phyloP scores from a whole-genome alignment of 148 eudicot species.

The Nyssa sinensis region DNA sequence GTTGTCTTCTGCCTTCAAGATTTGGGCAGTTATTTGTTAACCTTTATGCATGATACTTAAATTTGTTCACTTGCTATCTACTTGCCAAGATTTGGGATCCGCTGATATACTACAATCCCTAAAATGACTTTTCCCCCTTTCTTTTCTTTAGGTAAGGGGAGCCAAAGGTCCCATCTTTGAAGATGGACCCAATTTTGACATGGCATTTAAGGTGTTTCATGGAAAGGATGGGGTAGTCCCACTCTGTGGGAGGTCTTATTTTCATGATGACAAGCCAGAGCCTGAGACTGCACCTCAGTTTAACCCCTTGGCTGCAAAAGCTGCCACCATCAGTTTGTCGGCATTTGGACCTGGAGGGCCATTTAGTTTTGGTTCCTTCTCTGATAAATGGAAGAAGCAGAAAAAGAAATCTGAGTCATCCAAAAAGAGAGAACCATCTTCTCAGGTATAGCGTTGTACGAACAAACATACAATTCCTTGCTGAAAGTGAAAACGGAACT shows the following conservation, averaged over 20 bases:
- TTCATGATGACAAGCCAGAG: constrained; percentile 26
- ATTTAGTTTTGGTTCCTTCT: constrained; percentile 55
- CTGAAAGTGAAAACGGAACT: background rate
- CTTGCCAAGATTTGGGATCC: background rate
- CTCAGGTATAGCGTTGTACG: constrained; percentile 36
- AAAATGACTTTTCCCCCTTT: background rate
- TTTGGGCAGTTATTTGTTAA: background rate
- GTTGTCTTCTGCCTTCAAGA: constrained; percentile 1
- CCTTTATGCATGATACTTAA: background rate
- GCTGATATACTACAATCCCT: background rate
- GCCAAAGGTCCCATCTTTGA: constrained; percentile 85
- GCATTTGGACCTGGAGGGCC: constrained; percentile 80
- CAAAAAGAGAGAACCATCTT: constrained; percentile 27
- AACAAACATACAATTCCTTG: background rate
- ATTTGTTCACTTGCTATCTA: background rate
- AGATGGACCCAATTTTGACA: constrained; percentile 74
- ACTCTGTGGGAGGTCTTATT: constrained; percentile 37
- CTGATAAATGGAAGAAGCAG: constrained; percentile 44
- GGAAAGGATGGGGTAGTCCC: constrained; percentile 84
- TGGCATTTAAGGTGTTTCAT: constrained; percentile 75
- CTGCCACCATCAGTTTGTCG: constrained; percentile 76
- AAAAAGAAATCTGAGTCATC: constrained; percentile 48
- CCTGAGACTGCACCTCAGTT: constrained; percentile 40
- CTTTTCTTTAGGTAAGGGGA: constrained; percentile 39
- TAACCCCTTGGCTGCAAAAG: constrained; percentile 63